Conservation (phyloP, 2,329 filamentous ascomycete species). For the Pleurostoma richardsiae region DNA sequence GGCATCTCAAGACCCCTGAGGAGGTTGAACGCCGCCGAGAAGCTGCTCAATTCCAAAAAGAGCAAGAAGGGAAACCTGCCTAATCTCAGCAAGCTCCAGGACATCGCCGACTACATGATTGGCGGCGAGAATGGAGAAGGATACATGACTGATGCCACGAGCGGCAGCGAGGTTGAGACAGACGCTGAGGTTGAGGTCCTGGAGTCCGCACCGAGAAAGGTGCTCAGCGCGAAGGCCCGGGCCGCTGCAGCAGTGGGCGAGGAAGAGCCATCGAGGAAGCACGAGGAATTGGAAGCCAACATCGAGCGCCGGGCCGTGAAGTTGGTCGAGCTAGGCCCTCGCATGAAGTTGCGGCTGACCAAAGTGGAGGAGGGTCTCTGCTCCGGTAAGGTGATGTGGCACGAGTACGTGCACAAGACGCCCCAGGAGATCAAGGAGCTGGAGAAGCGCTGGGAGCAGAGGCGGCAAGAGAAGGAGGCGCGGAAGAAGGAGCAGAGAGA, state of each 20-base stretch:
- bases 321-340: constrained; percentile 84
- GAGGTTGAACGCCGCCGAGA: constrained; percentile 80
- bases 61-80: constrained; percentile 70
- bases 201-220: constrained; percentile 57
- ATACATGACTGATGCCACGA: constrained; percentile 80
- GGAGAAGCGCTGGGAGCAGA: constrained; percentile 77
- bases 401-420: constrained; percentile 87
- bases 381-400: constrained; percentile 91
- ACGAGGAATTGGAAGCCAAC: constrained; percentile 41
- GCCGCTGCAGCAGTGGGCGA: constrained; percentile 36
- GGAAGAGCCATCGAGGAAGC: constrained; percentile 33
- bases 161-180: constrained; percentile 87
- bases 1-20: constrained; percentile 81
- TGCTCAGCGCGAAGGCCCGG: constrained; percentile 48
- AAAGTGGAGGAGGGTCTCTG: constrained; percentile 97
- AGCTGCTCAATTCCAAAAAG: constrained; percentile 58
- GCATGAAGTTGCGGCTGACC: constrained; percentile 81
- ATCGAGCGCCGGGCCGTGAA: constrained; percentile 88
- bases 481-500: constrained; percentile 79
- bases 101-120: constrained; percentile 92
- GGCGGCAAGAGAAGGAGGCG: constrained; percentile 74
- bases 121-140: constrained; percentile 72
- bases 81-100: constrained; percentile 84
- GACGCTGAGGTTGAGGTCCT: constrained; percentile 91
- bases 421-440: constrained; percentile 71